These are phyloP conservation scores for Geopyxis carbonaria DNA, from an alignment of 495 filamentous ascomycete species.

Conservation along the genomic window DNA sequence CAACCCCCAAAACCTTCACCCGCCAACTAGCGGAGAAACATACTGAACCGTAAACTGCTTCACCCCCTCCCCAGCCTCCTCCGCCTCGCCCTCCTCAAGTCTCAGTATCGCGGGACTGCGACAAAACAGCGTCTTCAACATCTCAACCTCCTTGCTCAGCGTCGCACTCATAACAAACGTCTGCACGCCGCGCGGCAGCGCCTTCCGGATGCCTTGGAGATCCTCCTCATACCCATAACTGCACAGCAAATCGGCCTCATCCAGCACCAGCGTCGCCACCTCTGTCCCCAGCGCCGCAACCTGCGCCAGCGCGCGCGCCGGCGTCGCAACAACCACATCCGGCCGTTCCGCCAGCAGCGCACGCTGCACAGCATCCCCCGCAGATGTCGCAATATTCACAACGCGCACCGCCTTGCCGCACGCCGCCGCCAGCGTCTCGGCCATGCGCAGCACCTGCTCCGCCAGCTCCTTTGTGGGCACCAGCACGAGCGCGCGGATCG, in stretches of 20 bases:
- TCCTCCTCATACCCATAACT: constrained; percentile 91
- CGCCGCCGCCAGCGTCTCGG: constrained; percentile 56
- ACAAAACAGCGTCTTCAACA: constrained; percentile 72
- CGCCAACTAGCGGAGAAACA: constrained; percentile 11
- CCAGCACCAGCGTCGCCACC: constrained; percentile 68
- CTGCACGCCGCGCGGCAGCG: constrained; percentile 70
- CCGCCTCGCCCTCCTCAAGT: constrained; percentile 44
- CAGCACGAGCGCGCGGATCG: constrained; percentile 53
- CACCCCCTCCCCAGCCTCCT: constrained; percentile 52
- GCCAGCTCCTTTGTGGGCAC: constrained; percentile 91
- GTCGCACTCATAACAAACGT: constrained; percentile 89
- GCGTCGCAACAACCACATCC: constrained; percentile 80
- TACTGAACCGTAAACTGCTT: constrained; percentile 75
- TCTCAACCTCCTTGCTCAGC: constrained; percentile 68
- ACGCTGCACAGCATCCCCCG: constrained; percentile 65
- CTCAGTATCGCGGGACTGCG: constrained; percentile 59
- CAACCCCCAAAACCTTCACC: too few species aligned
- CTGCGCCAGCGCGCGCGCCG: constrained; percentile 54
- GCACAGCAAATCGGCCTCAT: constrained; percentile 88
- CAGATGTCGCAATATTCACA: constrained; percentile 72
- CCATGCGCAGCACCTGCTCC: constrained; percentile 62
- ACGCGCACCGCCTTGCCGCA: constrained; percentile 67
- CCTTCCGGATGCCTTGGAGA: constrained; percentile 54
- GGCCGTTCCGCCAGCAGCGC: constrained; percentile 74
- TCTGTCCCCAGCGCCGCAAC: constrained; percentile 46